A percentile compares a stretch with the other conserved stretches of the same genome.
phyloP scores from a whole-genome alignment of 116 monocot genomes.

The Dioscorea cayenensis region DNA sequence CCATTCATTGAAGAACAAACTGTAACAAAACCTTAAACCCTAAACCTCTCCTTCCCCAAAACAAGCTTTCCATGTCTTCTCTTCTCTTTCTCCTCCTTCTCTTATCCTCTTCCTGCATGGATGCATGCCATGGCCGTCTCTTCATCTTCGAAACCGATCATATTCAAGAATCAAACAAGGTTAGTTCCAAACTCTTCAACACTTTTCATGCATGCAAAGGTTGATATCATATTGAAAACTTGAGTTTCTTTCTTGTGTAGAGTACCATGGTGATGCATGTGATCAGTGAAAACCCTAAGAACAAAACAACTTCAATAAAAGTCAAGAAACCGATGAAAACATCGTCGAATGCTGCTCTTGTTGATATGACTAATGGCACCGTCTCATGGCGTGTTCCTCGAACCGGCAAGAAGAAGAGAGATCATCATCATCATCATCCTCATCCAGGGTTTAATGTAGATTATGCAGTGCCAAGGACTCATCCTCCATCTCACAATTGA shows the following conservation, averaged over 20 bases:
- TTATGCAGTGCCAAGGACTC: slow-evolving; percentile 43
- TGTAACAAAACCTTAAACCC: not conserved
- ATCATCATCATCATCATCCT: not conserved
- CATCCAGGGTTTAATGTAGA: slow-evolving; percentile 46
- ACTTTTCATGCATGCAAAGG: not conserved
- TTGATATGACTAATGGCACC: not conserved
- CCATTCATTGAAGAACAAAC: not conserved
- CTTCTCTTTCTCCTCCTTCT: slow-evolving; percentile 33
- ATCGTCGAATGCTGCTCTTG: slow-evolving; percentile 8
- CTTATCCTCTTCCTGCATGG: slow-evolving; percentile 20
- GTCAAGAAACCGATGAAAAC: not conserved
- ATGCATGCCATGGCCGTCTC: slow-evolving; percentile 22
- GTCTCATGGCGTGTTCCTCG: slow-evolving; percentile 15
- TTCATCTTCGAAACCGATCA: not conserved
- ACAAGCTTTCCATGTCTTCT: slow-evolving; percentile 25
- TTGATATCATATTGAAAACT: not conserved
- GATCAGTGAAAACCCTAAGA: not conserved
- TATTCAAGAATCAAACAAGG: slow-evolving; percentile 20
- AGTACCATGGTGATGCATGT: not conserved
- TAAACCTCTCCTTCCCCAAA: not conserved
- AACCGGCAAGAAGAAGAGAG: not conserved
- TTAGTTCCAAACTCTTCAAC: slow-evolving; percentile 13
- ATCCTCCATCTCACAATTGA: slow-evolving; percentile 74
- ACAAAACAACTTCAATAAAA: not conserved
- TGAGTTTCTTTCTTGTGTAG: not conserved